A percentile compares a stretch with the other conserved stretches of the same genome.
Evolutionary conservation across 1,139 yeast genomes (phyloP).

Genomic region (Nakaseomyces kungkrabaensis): DNA sequence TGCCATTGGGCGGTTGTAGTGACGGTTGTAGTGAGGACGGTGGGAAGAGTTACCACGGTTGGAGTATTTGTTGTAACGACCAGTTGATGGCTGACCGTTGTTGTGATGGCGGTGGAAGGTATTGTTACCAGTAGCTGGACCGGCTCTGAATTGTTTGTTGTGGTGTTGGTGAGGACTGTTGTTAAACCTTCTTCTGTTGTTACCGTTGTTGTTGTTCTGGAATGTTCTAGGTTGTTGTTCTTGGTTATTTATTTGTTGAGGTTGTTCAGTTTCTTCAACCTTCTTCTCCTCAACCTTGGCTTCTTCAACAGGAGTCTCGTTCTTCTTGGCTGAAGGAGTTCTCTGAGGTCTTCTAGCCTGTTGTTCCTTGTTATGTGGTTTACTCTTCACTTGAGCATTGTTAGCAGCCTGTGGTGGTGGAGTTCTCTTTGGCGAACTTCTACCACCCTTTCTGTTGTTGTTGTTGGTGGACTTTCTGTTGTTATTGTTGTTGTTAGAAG

Average conservation of each 20-base stretch:
- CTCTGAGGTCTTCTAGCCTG: not conserved
- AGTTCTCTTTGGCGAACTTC: constrained; percentile 1
- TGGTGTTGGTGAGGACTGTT: constrained; percentile 1
- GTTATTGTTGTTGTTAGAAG: constrained; percentile 9
- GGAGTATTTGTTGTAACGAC: constrained; percentile 1
- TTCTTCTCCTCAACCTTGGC: not conserved
- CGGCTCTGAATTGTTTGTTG: constrained; percentile 1
- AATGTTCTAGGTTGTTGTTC: not conserved
- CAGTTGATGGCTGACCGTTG: constrained; percentile 4
- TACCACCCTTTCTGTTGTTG: constrained; percentile 2
- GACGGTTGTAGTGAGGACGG: constrained; percentile 7
- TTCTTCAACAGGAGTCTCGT: not conserved
- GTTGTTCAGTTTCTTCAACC: not conserved
- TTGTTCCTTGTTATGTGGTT: not conserved
- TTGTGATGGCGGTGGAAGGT: constrained; percentile 2
- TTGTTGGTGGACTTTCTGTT: constrained; percentile 6
- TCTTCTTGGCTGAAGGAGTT: not conserved
- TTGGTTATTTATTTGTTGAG: not conserved
- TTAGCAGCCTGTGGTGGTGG: not conserved
- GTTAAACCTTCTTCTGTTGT: constrained; percentile 2
- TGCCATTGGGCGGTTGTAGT: constrained; percentile 10
- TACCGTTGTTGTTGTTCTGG: not conserved
- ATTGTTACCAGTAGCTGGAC: not conserved
- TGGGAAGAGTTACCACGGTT: constrained; percentile 2
- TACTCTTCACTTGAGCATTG: not conserved